These are phyloP conservation scores for Diplosphaera chodatii DNA, from an alignment of 139 green algal species.

Conservation along the genomic window DNA sequence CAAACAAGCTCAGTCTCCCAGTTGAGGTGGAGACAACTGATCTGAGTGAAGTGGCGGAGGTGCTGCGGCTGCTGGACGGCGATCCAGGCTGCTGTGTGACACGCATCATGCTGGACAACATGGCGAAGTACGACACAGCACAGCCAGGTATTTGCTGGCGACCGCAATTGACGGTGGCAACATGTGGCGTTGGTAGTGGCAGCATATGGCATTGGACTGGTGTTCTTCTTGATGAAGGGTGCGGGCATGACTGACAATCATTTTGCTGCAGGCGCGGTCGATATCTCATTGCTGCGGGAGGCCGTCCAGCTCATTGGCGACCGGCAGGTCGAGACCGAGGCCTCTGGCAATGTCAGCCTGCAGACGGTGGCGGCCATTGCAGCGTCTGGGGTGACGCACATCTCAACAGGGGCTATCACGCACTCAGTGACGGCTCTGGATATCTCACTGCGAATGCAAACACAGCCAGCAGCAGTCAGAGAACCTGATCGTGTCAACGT, in stretches of 20 bases:
- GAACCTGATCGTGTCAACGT: too few relatives aligned
- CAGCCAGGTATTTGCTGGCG: too few relatives aligned
- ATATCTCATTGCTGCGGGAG: constrained; percentile 71
- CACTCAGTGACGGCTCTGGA: constrained; percentile 92
- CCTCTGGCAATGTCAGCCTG: constrained; percentile 89
- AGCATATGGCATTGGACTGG: too few relatives aligned
- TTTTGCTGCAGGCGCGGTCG: constrained; percentile 68
- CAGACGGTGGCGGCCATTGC: constrained; percentile 78
- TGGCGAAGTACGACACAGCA: constrained; percentile 50
- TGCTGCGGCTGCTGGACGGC: constrained; percentile 47
- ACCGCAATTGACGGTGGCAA: too few relatives aligned
- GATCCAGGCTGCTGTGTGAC: constrained; percentile 34
- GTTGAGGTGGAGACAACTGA: constrained; percentile 92
- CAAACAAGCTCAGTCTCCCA: constrained; percentile 26
- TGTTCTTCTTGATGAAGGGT: too few relatives aligned
- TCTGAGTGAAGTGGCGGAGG: constrained; percentile 83
- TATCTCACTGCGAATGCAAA: constrained; percentile 84
- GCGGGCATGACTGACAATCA: too few relatives aligned
- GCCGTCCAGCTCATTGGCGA: constrained; percentile 40
- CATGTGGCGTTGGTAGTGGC: too few relatives aligned
- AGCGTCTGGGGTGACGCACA: constrained; percentile 82
- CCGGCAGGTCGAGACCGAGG: constrained; percentile 80
- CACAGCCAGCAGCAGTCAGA: background rate
- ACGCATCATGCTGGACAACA: constrained; percentile 98
- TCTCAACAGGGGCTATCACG: constrained; percentile 88